Conservation (phyloP, 805 yeast genomes). For the Spathaspora gorwiae region DNA sequence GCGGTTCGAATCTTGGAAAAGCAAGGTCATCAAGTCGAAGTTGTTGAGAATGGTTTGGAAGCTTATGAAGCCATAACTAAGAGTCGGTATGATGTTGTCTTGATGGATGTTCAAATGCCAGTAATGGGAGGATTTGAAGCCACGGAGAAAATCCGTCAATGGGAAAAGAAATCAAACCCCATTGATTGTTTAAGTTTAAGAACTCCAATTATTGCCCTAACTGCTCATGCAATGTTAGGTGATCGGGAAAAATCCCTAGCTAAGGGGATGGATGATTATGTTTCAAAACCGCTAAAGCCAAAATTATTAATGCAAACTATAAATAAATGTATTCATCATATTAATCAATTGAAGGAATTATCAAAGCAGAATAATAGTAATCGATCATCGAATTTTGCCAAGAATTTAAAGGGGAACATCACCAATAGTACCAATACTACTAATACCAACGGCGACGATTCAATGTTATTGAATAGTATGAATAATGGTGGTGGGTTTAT, state of each 20-base stretch:
- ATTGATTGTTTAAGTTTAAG: slow-evolving; percentile 65
- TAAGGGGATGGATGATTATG: slow-evolving; percentile 90
- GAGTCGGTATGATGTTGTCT: slow-evolving; percentile 69
- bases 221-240: slow-evolving; percentile 94
- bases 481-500: no score
- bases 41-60: slow-evolving; percentile 81
- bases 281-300: slow-evolving; percentile 84
- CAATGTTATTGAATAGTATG: background rate
- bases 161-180: slow-evolving; percentile 79
- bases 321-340: slow-evolving; percentile 73
- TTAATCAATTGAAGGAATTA: slow-evolving; percentile 56
- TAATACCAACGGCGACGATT: background rate
- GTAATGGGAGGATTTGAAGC: slow-evolving; percentile 95
- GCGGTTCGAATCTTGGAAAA: slow-evolving; percentile 83
- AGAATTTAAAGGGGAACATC: slow-evolving; percentile 34
- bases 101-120: slow-evolving; percentile 96
- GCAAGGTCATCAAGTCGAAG: slow-evolving; percentile 79
- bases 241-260: slow-evolving; percentile 82
- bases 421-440: background rate
- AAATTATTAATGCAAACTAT: slow-evolving; percentile 79
- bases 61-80: slow-evolving; percentile 73
- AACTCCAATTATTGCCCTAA: slow-evolving; percentile 83
- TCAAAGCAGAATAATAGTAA: slow-evolving; percentile 44
- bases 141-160: slow-evolving; percentile 76
- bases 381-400: slow-evolving; percentile 43